These are phyloP conservation scores for Saccharomycopsis oosterbeekiorum DNA, from an alignment of 805 yeast species.

Conservation along the genomic window DNA sequence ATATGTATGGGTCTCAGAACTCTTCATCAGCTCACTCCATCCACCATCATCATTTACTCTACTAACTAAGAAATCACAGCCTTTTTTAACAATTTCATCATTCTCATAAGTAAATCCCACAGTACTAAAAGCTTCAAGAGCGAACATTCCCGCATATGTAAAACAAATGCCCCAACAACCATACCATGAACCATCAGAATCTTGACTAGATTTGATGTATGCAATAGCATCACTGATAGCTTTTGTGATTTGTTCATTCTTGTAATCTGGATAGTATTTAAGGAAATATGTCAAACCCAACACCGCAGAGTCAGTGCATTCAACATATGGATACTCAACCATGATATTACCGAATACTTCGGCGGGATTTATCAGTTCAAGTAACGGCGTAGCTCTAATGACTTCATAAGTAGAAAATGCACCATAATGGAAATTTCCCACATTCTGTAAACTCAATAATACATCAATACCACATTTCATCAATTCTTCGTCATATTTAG, in stretches of 20 bases:
- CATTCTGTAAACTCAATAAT: slow-evolving; percentile 65
- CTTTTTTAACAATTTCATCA: slow-evolving; percentile 52
- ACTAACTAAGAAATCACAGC: slow-evolving; percentile 74
- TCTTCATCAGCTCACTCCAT: slow-evolving; percentile 93
- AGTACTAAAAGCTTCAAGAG: slow-evolving; percentile 78
- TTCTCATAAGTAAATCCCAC: slow-evolving; percentile 56
- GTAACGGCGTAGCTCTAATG: slow-evolving; percentile 66
- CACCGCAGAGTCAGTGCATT: slow-evolving; percentile 93
- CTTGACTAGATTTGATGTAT: slow-evolving; percentile 62
- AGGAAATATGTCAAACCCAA: slow-evolving; percentile 77
- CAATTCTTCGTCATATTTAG: slow-evolving; percentile 29
- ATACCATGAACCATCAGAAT: slow-evolving; percentile 88
- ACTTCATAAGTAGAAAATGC: slow-evolving; percentile 88
- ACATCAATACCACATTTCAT: slow-evolving; percentile 68
- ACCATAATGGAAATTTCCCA: slow-evolving; percentile 72
- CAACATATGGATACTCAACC: slow-evolving; percentile 98
- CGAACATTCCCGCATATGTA: slow-evolving; percentile 97
- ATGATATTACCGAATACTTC: slow-evolving; percentile 96
- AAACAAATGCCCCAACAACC: slow-evolving; percentile 98
- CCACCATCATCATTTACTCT: slow-evolving; percentile 88
- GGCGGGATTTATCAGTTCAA: slow-evolving; percentile 86
- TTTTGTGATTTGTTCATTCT: slow-evolving; percentile 50
- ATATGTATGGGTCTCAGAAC: slow-evolving; percentile 72
- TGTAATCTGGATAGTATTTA: slow-evolving; percentile 47
- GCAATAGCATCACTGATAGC: slow-evolving; percentile 67